Conservation (phyloP, 257 asterid species). For the Oldenlandia corymbosa region DNA sequence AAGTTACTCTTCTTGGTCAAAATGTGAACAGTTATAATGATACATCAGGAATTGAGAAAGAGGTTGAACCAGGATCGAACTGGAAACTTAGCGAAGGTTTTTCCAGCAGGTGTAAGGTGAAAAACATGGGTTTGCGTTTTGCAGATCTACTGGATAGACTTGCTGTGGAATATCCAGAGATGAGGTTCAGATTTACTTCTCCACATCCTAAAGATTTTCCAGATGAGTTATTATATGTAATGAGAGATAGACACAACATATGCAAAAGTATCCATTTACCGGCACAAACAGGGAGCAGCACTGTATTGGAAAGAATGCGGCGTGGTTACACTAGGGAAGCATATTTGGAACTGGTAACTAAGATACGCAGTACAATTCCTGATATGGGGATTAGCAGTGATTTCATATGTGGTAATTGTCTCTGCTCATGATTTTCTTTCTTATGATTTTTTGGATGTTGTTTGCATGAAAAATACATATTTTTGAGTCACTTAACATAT, state of each 20-base stretch:
- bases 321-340: slow-evolving; percentile 91
- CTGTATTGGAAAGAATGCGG: slow-evolving; percentile 79
- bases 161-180: slow-evolving; percentile 84
- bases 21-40: slow-evolving; percentile 95
- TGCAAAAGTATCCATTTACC: slow-evolving; percentile 96
- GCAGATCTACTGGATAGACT: slow-evolving; percentile 86
- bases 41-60: slow-evolving; percentile 50
- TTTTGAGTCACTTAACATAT: neutral
- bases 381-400: slow-evolving; percentile 94
- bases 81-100: slow-evolving; percentile 95
- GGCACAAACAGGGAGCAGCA: slow-evolving; percentile 93
- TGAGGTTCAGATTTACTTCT: slow-evolving; percentile 95
- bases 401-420: slow-evolving; percentile 82
- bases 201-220: slow-evolving; percentile 99
- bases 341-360: slow-evolving; percentile 78
- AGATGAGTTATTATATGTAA: slow-evolving; percentile 74
- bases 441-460: slow-evolving; percentile 5
- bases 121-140: slow-evolving; percentile 81
- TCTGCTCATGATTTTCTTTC: slow-evolving; percentile 9
- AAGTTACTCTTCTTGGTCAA: slow-evolving; percentile 95
- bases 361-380: slow-evolving; percentile 68
- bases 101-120: slow-evolving; percentile 71
- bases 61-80: slow-evolving; percentile 58
- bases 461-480: neutral
- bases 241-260: slow-evolving; percentile 82